A percentile compares a stretch with the other conserved stretches of the same genome.
These are phyloP conservation scores for Nakaseomyces sp. DNA, from an alignment of 1,139 yeast genomes.

Conservation along the genomic window DNA sequence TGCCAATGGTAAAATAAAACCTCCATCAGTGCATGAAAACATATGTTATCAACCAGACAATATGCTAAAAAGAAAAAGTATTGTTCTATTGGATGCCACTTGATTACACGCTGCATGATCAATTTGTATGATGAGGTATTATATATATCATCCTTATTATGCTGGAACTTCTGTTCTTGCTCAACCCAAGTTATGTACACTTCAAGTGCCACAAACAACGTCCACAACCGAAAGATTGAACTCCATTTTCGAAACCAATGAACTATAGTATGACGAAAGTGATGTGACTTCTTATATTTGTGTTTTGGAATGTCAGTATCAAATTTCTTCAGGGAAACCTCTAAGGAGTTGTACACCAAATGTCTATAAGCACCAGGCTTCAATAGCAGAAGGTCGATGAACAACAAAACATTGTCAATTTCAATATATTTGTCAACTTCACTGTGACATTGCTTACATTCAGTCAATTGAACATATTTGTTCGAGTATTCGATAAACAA, in stretches of 20 bases:
- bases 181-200: conserved; percentile 90
- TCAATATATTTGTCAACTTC: conserved; percentile 91
- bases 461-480: conserved; percentile 70
- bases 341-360: conserved; percentile 67
- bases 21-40: conserved; percentile 42
- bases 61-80: conserved; percentile 58
- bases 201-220: conserved; percentile 71
- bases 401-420: conserved; percentile 72
- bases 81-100: conserved; percentile 45
- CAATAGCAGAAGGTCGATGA: conserved; percentile 71
- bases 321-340: conserved; percentile 17
- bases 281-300: conserved; percentile 8
- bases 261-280: background rate
- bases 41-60: conserved; percentile 50
- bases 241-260: conserved; percentile 27
- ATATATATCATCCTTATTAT: background rate
- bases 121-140: conserved; percentile 6
- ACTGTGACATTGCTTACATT: conserved; percentile 61
- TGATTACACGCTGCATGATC: conserved; percentile 36
- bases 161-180: conserved; percentile 50
- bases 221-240: conserved; percentile 40
- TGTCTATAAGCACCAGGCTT: conserved; percentile 90
- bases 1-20: conserved; percentile 24
- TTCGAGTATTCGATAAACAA: conserved; percentile 68
- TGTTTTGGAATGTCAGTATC: background rate